Base-by-base conservation (phyloP, 192 early-diverging fungal genomes). In the Nowakowskiella sp. region DNA sequence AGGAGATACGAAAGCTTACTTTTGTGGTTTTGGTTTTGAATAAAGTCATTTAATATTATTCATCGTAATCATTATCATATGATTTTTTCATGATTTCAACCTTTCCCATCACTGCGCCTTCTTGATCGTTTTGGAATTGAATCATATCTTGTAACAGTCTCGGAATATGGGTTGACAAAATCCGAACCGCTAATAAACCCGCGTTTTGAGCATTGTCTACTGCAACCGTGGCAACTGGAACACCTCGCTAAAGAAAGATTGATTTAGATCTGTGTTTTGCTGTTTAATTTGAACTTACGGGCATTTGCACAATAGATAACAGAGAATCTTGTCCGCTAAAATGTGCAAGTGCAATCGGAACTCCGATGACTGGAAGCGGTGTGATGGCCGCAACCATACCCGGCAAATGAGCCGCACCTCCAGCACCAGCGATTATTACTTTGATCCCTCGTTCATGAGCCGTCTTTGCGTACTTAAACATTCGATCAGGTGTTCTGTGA, bases 301-400 rank as follows among this genome's bases (percentile, higher is more conserved):
- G 96, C 96, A 99, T 99, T 70, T 99, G 96, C 13, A 97, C 93
- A 63, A 99, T 99, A 31, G 91, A 94, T 53, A 94, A 82, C 47
- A 99, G 70, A 26, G 96, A 99, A 62, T 99, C 96, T 29, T 94
- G 86, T 32, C 96, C 96, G 50, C 97, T 94, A 27, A 99, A 74
- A 22, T 80, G 78, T 58, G 84, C 90, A 31, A 92, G 83, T 39
- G 90, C 90, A 27, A 99, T 88, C 16, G 96, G 96, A 1, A 97
- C 92, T 32, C 96, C 96, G 51, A 99, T 88, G 34, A 99, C 96
- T 3, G 92, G 96, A 13, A 99, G 68, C n/a, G 91, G 87, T 2
- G 96, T 97, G 57, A 95, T 73, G 23, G 92, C 92, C 22, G 96
- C 96, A 4, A 97, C 94, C 96, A 99, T 99, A 22, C 96, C 96